Conservation (phyloP, 257 asterid species). For the Coffea canephora region DNA sequence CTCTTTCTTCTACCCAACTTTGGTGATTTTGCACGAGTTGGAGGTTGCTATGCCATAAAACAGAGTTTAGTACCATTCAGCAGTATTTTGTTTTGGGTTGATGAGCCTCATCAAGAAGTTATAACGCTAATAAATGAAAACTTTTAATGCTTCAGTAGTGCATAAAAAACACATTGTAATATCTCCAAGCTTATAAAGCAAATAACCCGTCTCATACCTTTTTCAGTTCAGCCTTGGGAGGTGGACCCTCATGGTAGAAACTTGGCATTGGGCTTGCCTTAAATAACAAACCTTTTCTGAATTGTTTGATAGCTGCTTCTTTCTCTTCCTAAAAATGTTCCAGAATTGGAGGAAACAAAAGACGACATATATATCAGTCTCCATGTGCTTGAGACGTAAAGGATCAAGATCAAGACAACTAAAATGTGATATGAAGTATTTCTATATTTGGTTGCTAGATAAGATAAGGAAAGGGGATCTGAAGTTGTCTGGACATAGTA, state of each 20-base stretch:
- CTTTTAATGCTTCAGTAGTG: background rate
- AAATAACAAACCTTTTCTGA: conserved; percentile 64
- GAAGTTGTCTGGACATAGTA: background rate
- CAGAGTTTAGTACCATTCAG: background rate
- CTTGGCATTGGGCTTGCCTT: conserved; percentile 94
- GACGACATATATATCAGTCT: conserved; percentile 3
- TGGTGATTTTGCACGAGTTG: conserved; percentile 81
- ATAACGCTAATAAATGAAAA: background rate
- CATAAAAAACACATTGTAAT: background rate
- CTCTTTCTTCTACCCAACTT: conserved; percentile 69
- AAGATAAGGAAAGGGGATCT: background rate
- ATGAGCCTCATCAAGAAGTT: background rate
- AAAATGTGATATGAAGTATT: background rate
- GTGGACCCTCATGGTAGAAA: conserved; percentile 88
- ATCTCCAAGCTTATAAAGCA: conserved; percentile 10
- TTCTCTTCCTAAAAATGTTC: conserved; percentile 59
- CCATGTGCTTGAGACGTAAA: background rate
- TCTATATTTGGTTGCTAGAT: background rate
- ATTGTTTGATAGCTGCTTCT: conserved; percentile 72
- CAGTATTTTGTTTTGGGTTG: background rate
- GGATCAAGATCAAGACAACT: background rate
- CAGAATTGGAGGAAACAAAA: conserved; percentile 7
- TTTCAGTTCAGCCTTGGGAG: conserved; percentile 70
- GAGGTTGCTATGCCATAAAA: conserved; percentile 50
- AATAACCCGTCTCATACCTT: conserved; percentile 42